Base-by-base conservation (phyloP, 441 rosid species). In the Arabidopsis lyrata region DNA sequence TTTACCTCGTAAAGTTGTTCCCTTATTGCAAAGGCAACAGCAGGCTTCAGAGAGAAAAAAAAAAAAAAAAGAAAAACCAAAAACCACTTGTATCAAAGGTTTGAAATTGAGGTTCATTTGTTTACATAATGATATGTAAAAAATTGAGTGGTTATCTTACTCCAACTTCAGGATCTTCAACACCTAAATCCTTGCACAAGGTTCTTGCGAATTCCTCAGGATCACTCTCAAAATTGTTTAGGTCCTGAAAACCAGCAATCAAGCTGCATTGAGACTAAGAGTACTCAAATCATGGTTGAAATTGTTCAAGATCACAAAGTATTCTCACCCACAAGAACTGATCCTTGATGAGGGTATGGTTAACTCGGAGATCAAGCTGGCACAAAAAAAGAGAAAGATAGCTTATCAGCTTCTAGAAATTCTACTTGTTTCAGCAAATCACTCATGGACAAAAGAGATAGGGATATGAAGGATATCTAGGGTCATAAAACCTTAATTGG, bases 291-390 rank as follows among this genome's bases (percentile, higher is more conserved):
- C 42, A 5, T 5, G 20, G 8, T 1, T 44, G 49, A 31, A 68
- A 22, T 11, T 31, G 6, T 47, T 66, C 48, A 67, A 5, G 61
- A 60, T 59, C 29, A 24, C 24, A 35, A 65, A 11, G 62, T 31
- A 42, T 12, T 42, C 89, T 82, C 78, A 94, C 97, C 97, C 97
- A 92, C 78, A 94, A 82, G 74, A 94, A 90, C 29, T 90, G 97
- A 77, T 94, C 99, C 80, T 81, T 92, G 79, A 94, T 86, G 27
- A 92, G 92, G 56, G 94, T 90, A 68, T 89, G 89, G 81, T 92
- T 94, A 49, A 94, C 94, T 66, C 95, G 88, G 79, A 94, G 91
- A 84, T 94, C 97, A 78, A 94, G 97, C 97, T 94, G 91, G 24
- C 24, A 22, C 24, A n/a, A n/a, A 68, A 76, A 66, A 76, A 63